Conservation (phyloP, 495 filamentous ascomycete genomes). For the Wilcoxina mikolae region DNA sequence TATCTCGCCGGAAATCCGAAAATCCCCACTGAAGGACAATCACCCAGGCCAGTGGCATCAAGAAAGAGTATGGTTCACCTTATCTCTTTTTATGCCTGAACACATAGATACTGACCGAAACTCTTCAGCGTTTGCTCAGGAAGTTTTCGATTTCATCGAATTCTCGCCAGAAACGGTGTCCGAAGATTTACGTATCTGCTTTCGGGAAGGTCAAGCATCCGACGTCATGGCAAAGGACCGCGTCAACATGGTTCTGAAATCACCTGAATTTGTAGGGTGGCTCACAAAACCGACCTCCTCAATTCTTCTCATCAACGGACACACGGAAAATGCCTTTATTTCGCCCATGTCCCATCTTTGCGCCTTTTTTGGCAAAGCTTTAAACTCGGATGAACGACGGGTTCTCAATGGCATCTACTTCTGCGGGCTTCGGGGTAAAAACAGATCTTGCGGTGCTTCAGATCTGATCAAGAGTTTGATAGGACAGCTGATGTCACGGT, state of each 20-base stretch:
- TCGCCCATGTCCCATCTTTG: constrained; percentile 9
- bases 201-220: not conserved
- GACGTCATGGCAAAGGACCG: not conserved
- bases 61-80: constrained; percentile 1
- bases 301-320: constrained; percentile 4
- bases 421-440: not conserved
- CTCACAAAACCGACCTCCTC: not conserved
- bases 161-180: not conserved
- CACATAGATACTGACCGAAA: not conserved
- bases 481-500: constrained; percentile 6
- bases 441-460: not conserved
- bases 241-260: constrained; percentile 3
- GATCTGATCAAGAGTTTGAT: constrained; percentile 8
- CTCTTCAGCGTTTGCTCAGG: not conserved
- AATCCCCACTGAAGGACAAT: not conserved
- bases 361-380: constrained; percentile 1
- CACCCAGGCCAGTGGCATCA: not conserved
- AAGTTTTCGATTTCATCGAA: not conserved
- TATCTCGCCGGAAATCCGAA: not conserved
- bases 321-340: not conserved
- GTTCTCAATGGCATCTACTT: not conserved
- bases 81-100: not conserved
- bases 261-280: constrained; percentile 1
- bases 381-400: constrained; percentile 1
- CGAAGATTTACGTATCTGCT: not conserved